Evolutionary conservation across 495 filamentous ascomycete genomes (phyloP).

Genomic region (Penicilliopsis zonata): DNA sequence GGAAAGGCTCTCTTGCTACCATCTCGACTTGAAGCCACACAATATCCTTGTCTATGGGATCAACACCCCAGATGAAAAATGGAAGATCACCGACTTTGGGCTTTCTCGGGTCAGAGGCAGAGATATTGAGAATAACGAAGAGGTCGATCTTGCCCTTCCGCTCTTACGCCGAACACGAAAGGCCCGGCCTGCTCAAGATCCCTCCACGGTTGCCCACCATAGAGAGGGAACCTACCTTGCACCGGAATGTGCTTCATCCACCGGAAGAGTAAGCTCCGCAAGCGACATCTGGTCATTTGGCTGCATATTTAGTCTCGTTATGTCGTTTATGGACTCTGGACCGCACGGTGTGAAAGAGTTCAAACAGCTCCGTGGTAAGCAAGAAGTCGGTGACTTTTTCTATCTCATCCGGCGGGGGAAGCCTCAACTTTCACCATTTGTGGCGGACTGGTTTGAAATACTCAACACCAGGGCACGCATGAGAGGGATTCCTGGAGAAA

Average conservation of each 20-base stretch:
- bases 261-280: constrained; percentile 4
- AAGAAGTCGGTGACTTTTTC: constrained; percentile 5
- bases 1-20: constrained; percentile 9
- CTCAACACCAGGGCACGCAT: constrained; percentile 1
- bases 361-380: background rate
- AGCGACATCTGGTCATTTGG: constrained; percentile 17
- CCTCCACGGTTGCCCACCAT: constrained; percentile 2
- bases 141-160: background rate
- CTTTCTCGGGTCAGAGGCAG: constrained; percentile 9
- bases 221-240: constrained; percentile 12
- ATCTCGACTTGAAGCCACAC: constrained; percentile 33
- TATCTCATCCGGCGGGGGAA: constrained; percentile 3
- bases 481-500: background rate
- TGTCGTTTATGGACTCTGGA: constrained; percentile 8
- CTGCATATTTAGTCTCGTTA: constrained; percentile 11
- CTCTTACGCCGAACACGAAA: background rate
- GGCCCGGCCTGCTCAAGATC: constrained; percentile 1
- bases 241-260: constrained; percentile 8
- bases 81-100: constrained; percentile 22
- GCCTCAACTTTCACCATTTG: constrained; percentile 3
- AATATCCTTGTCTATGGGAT: constrained; percentile 23
- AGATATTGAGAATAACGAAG: background rate
- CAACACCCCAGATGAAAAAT: constrained; percentile 7
- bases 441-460: constrained; percentile 7
- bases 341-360: constrained; percentile 2